phyloP scores from a whole-genome alignment of 2,329 filamentous ascomycete species.

The Claviceps lovelessii region DNA sequence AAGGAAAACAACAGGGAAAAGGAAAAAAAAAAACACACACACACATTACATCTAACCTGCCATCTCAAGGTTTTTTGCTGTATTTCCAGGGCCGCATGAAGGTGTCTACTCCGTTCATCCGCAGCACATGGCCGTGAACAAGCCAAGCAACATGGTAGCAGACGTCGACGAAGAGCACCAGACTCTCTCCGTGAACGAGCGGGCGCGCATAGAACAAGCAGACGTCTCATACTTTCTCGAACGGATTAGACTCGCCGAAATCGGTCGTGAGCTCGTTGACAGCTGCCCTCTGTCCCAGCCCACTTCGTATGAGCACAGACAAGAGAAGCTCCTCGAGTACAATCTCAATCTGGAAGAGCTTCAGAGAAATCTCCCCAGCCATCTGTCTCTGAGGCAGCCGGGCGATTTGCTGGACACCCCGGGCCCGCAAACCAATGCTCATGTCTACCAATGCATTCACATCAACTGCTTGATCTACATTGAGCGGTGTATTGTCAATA shows the following conservation, averaged over 20 bases:
- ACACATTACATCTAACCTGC: not conserved
- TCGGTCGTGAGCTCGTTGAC: constrained; percentile 1
- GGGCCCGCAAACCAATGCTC: not conserved
- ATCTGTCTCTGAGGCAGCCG: not conserved
- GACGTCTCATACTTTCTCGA: not conserved
- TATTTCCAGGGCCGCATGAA: constrained; percentile 3
- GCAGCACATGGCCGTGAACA: constrained; percentile 4
- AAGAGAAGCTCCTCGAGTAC: constrained; percentile 1
- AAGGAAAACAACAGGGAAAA: not conserved
- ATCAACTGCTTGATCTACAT: constrained; percentile 3
- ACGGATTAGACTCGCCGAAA: constrained; percentile 2
- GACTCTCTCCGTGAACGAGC: not conserved
- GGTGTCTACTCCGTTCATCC: constrained; percentile 4
- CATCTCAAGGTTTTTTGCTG: not conserved
- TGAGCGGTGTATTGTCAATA: constrained; percentile 1
- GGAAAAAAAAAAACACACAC: not conserved
- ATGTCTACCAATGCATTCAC: constrained; percentile 2
- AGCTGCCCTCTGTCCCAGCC: not conserved
- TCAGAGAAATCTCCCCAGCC: constrained; percentile 2
- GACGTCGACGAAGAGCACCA: not conserved
- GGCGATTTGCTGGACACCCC: not conserved
- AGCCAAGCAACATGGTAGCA: not conserved
- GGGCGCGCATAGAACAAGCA: not conserved
- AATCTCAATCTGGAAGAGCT: not conserved
- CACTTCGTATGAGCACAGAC: not conserved